Conservation (phyloP, 345 rosid genomes). For the Aquilaria malaccensis region DNA sequence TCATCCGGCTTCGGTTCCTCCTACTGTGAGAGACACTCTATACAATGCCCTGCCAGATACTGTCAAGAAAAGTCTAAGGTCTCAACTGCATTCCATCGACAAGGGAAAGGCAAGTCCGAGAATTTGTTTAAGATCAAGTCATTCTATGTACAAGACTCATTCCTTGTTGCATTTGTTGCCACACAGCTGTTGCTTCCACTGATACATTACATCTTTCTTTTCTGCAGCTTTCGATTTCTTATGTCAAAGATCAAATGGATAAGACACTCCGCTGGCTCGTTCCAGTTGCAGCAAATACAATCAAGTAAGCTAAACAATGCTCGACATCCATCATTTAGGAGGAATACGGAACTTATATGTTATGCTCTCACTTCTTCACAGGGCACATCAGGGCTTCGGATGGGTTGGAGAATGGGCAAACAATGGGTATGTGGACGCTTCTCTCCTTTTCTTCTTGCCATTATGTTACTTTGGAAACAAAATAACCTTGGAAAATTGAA, state of each 20-base stretch:
- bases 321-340: neutral
- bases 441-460: neutral
- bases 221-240: slow-evolving; percentile 59
- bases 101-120: slow-evolving; percentile 56
- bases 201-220: neutral
- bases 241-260: slow-evolving; percentile 94
- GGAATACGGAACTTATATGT: neutral
- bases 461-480: neutral
- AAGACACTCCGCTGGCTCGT: slow-evolving; percentile 96
- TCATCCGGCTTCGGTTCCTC: slow-evolving; percentile 63
- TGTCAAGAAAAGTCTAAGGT: slow-evolving; percentile 58
- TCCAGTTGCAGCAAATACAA: slow-evolving; percentile 82
- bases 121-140: neutral
- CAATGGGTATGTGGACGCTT: slow-evolving; percentile 49
- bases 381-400: slow-evolving; percentile 81
- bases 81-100: slow-evolving; percentile 39
- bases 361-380: slow-evolving; percentile 11
- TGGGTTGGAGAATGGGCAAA: slow-evolving; percentile 99
- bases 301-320: slow-evolving; percentile 47
- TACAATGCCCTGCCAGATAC: slow-evolving; percentile 55
- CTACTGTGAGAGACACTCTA: slow-evolving; percentile 58
- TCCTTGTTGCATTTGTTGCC: neutral
- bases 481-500: no score
- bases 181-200: neutral
- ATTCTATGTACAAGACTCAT: neutral